Conservation (phyloP, 768 basidiomycete species). For the Lyophyllum atratum region DNA sequence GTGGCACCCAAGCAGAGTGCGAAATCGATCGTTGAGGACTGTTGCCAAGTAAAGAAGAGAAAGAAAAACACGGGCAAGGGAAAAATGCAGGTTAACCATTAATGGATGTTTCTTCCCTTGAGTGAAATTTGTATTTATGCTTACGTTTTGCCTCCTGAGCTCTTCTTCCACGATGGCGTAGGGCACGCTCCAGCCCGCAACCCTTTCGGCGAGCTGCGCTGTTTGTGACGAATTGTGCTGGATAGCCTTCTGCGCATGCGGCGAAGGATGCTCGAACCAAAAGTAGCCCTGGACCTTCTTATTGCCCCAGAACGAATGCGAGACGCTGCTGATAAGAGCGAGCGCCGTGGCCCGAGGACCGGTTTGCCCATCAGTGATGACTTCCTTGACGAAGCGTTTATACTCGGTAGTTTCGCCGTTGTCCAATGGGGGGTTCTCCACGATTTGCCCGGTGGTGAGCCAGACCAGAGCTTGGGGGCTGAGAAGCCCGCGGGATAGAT, state of each 20-base stretch:
- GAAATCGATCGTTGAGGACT: conserved; percentile 99
- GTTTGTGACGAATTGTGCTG: conserved; percentile 80
- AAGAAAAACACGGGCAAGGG: conserved; percentile 8
- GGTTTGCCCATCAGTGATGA: conserved; percentile 92
- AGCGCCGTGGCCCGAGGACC: conserved; percentile 91
- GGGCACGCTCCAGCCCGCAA: conserved; percentile 87
- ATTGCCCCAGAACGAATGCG: conserved; percentile 80
- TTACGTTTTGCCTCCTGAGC: conserved; percentile 92
- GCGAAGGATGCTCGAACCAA: conserved; percentile 69
- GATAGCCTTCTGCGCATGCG: conserved; percentile 56
- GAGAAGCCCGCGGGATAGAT: conserved; percentile 89
- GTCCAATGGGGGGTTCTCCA: conserved; percentile 87
- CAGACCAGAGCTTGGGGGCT: conserved; percentile 92
- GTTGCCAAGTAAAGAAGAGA: conserved; percentile 14
- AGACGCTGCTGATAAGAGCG: conserved; percentile 81
- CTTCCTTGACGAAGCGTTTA: conserved; percentile 92
- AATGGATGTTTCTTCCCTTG: conserved; percentile 25
- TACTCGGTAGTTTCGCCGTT: conserved; percentile 97
- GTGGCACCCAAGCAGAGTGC: conserved; percentile 93
- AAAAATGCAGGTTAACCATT: conserved; percentile 22
- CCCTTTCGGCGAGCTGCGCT: conserved; percentile 83
- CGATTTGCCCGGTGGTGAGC: conserved; percentile 85
- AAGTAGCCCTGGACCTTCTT: conserved; percentile 72
- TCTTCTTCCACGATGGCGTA: conserved; percentile 90
- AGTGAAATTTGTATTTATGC: conserved; percentile 30